Evolutionary conservation across 2,329 filamentous ascomycete genomes (phyloP).

Genomic region (Tolypocladium inflatum): DNA sequence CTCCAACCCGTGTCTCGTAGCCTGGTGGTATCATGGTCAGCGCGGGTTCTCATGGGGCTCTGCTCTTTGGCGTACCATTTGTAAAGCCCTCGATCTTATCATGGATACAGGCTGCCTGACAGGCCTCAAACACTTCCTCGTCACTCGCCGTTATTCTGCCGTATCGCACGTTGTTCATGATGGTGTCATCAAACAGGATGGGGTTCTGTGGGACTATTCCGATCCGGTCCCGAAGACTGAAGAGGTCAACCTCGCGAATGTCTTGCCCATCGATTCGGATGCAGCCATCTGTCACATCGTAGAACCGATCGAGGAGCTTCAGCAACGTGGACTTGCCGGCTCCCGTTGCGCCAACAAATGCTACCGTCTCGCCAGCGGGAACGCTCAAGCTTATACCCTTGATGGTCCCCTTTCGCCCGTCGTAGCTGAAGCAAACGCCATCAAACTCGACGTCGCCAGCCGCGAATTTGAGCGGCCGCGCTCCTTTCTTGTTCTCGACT

Average conservation of each 20-base stretch:
- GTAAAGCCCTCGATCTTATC: constrained; percentile 47
- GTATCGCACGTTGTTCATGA: constrained; percentile 51
- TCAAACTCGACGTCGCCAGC: constrained; percentile 46
- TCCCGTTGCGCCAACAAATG: constrained; percentile 51
- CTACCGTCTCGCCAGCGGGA: constrained; percentile 42
- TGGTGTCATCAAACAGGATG: constrained; percentile 47
- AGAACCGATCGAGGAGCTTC: constrained; percentile 50
- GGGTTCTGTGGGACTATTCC: constrained; percentile 48
- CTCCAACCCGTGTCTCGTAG: constrained; percentile 40
- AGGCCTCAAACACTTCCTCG: constrained; percentile 45
- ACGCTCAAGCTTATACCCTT: constrained; percentile 42
- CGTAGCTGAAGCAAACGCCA: constrained; percentile 48
- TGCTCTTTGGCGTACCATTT: constrained; percentile 25
- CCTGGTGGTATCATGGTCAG: constrained; percentile 16
- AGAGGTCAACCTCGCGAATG: constrained; percentile 42
- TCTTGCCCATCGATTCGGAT: constrained; percentile 49
- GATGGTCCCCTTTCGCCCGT: constrained; percentile 48
- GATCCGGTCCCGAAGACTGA: constrained; percentile 41
- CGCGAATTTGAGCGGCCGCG: constrained; percentile 38
- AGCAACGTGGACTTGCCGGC: constrained; percentile 50
- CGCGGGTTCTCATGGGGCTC: background rate
- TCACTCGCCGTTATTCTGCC: constrained; percentile 43
- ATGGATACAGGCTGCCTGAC: constrained; percentile 46
- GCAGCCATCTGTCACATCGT: constrained; percentile 42
- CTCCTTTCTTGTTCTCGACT: constrained; percentile 41